phyloP scores from a whole-genome alignment of 306 rosid genomes.

The Vachellia pachyceras region DNA sequence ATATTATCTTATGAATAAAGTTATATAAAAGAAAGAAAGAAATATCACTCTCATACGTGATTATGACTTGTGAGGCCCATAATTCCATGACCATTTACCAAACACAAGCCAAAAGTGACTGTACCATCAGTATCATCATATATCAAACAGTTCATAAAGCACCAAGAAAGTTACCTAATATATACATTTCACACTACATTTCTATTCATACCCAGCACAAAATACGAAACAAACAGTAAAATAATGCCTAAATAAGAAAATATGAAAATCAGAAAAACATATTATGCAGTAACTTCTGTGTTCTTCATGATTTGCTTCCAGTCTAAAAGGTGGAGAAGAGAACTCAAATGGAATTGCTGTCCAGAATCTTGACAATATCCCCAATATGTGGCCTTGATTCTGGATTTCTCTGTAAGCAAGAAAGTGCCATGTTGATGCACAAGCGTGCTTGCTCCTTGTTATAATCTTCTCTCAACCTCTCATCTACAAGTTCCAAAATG shows the following conservation, averaged over 20 bases:
- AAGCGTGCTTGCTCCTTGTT: constrained; percentile 78
- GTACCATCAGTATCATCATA: neutral
- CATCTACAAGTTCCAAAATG: constrained; percentile 84
- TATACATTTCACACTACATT: constrained; percentile 42
- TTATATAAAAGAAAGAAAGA: too few species aligned
- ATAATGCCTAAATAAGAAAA: neutral
- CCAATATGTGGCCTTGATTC: constrained; percentile 86
- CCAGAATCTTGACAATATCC: constrained; percentile 83
- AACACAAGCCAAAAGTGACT: constrained; percentile 7
- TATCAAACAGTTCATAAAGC: neutral
- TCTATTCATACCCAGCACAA: neutral
- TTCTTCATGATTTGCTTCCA: constrained; percentile 78
- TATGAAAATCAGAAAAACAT: constrained; percentile 41
- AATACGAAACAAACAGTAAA: neutral
- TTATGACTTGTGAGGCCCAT: constrained; percentile 43
- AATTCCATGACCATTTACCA: constrained; percentile 10
- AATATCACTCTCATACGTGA: constrained; percentile 37
- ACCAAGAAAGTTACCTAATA: constrained; percentile 29
- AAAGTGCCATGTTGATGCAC: constrained; percentile 84
- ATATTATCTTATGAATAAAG: too few species aligned
- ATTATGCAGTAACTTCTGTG: constrained; percentile 54
- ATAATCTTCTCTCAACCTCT: constrained; percentile 74
- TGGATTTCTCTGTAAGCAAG: constrained; percentile 83
- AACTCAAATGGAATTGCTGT: constrained; percentile 73
- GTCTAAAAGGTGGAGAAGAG: constrained; percentile 89